Conservation (phyloP, 2,329 filamentous ascomycete species). For the Xenoacremonium recifei region DNA sequence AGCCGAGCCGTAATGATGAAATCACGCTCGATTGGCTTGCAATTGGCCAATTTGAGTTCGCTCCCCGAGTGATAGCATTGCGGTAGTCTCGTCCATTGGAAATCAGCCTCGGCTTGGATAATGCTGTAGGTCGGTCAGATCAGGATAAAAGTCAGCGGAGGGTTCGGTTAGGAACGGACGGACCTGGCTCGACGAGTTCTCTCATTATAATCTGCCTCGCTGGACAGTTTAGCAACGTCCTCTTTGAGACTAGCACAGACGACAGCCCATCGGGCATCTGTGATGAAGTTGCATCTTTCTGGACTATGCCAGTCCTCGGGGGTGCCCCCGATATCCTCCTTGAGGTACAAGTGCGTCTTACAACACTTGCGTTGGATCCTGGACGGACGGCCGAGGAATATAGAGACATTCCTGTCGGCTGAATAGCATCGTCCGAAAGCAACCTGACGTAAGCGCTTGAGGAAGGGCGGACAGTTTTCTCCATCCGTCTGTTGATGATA, state of each 20-base stretch:
- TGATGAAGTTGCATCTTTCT: slow-evolving; percentile 14
- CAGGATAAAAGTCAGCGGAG: not conserved
- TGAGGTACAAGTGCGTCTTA: slow-evolving; percentile 1
- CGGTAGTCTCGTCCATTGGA: slow-evolving; percentile 12
- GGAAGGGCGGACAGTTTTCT: slow-evolving; percentile 32
- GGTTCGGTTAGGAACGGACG: not conserved
- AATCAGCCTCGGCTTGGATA: slow-evolving; percentile 6
- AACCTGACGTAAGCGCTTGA: slow-evolving; percentile 37
- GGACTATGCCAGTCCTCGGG: too few species aligned
- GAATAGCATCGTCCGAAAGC: slow-evolving; percentile 43
- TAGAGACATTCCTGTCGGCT: slow-evolving; percentile 45
- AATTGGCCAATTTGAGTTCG: slow-evolving; percentile 7
- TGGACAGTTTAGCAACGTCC: slow-evolving; percentile 11
- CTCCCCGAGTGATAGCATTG: slow-evolving; percentile 5
- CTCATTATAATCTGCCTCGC: not conserved
- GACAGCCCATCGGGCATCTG: slow-evolving; percentile 13
- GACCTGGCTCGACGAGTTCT: not conserved
- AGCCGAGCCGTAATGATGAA: slow-evolving; percentile 12
- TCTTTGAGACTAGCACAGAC: slow-evolving; percentile 12
- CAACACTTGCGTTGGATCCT: not conserved
- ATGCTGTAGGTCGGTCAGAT: slow-evolving; percentile 1
- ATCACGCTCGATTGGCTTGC: slow-evolving; percentile 7
- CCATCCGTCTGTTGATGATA: slow-evolving; percentile 38
- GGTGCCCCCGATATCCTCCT: not conserved
- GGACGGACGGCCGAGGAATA: slow-evolving; percentile 47